A percentile compares a stretch with the other conserved stretches of the same genome.
These are phyloP conservation scores for Geranomyces michiganensis DNA, from an alignment of 192 early-diverging fungal species.

Conservation along the genomic window DNA sequence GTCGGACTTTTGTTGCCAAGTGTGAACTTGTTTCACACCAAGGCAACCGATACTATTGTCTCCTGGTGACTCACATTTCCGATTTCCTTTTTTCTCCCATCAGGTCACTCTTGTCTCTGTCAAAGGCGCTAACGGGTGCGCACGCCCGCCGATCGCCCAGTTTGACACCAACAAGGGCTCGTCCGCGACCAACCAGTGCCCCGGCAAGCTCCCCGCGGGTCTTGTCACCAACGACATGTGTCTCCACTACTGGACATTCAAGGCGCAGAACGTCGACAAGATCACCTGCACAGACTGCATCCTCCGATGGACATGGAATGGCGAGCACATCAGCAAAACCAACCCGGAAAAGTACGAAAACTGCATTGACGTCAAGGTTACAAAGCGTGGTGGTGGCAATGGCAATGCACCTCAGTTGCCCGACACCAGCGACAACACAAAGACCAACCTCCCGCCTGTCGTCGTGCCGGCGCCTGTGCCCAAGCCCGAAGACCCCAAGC, in stretches of 20 bases:
- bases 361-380: constrained; percentile 35
- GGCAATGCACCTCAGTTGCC: neutral
- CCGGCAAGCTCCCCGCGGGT: constrained; percentile 24
- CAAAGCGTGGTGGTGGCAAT: constrained; percentile 1
- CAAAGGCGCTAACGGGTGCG: constrained; percentile 31
- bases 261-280: constrained; percentile 36
- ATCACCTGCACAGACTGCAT: constrained; percentile 45
- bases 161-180: constrained; percentile 26
- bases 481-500: neutral
- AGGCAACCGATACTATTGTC: too few species aligned
- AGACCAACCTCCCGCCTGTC: neutral
- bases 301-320: constrained; percentile 41
- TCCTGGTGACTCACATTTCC: too few species aligned
- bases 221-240: constrained; percentile 48
- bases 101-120: constrained; percentile 19
- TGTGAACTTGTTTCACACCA: neutral
- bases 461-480: neutral
- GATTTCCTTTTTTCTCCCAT: neutral
- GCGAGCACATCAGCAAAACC: constrained; percentile 27
- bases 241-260: constrained; percentile 45
- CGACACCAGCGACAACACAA: neutral
- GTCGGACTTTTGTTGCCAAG: neutral
- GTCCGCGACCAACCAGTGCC: constrained; percentile 28
- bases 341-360: constrained; percentile 39
- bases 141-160: constrained; percentile 28